Base-by-base conservation (phyloP, 1,284 basidiomycete species). In the Ceratobasidium sp. region DNA sequence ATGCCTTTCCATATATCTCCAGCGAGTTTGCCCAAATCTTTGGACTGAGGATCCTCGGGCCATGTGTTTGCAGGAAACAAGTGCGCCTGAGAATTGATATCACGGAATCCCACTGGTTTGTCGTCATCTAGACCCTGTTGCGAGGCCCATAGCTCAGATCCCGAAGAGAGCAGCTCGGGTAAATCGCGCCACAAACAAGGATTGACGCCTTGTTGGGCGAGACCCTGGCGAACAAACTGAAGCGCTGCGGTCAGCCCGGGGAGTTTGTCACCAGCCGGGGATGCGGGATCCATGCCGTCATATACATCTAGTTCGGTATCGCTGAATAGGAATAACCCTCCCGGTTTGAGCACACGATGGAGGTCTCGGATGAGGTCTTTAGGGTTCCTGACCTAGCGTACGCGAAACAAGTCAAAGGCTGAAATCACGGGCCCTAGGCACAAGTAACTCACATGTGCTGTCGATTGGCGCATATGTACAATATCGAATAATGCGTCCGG, bases 321-420 rank as follows among this genome's bases (percentile, higher is more conserved):
- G 26, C 15, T 17, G 26, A 48, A 68, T 9, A 68, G 66, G 17
- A 68, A 54, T 17, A 68, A 48, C 13, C 66, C 66, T 15, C 66
- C 66, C 15, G 66, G 66, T 20, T 50, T 44, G 26, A 68, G 66
- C 15, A 68, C 66, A 6, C 66, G 10, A 23, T 68, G 66, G 15
- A 68, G 5, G 1, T 68, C 66, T 28, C 42, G 44, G 26, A 68
- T 50, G n/a, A 68, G 46, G 10, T 59, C 57, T 33, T 59, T 59
- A 10, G 57, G 26, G 10, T 59, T 28, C 48, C 48, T 50, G 48
- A 20, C 15, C 57, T 13, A 5, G n/a, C 33, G 23, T 33, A 38
- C 38, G 3, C 23, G 57, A 10, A 33, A 20, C 28, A 26, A 23
- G 10, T 33, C 20, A 59, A 10, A 28, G 57, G 12, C 28, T 5